phyloP scores from a whole-genome alignment of 2,329 filamentous ascomycete species.

The Ophiostoma piceae region DNA sequence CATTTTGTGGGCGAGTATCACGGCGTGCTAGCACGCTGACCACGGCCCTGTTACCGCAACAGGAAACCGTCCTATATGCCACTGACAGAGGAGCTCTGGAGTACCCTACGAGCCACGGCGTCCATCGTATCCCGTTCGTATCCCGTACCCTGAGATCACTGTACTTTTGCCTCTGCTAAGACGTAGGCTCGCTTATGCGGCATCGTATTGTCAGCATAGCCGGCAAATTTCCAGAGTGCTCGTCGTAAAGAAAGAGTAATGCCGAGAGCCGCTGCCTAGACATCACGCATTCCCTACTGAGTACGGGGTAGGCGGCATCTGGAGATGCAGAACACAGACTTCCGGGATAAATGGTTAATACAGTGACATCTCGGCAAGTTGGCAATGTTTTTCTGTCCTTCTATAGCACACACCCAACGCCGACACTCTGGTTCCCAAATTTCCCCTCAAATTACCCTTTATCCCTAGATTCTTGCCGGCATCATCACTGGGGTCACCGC shows the following conservation, averaged over 20 bases:
- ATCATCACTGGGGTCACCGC: not conserved
- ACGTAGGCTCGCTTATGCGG: not conserved
- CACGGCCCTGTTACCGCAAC: conserved; percentile 13
- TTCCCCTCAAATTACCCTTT: not conserved
- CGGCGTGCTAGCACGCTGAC: not conserved
- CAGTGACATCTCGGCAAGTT: not conserved
- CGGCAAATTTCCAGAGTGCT: no score
- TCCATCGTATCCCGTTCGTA: not conserved
- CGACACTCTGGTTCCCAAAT: not conserved
- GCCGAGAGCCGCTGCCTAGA: not conserved
- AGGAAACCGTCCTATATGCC: not conserved
- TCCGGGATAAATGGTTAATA: not conserved
- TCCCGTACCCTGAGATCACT: not conserved
- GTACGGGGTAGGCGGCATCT: not conserved
- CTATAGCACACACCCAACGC: not conserved
- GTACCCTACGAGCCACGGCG: not conserved
- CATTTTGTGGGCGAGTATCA: not conserved
- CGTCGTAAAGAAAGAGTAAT: not conserved
- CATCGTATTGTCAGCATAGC: not conserved
- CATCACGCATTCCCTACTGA: not conserved
- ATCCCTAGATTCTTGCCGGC: not conserved
- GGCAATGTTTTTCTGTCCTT: not conserved
- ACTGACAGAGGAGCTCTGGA: no score
- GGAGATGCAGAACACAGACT: no score
- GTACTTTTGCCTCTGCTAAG: not conserved